A percentile compares a stretch with the other conserved stretches of the same genome.
These are phyloP conservation scores for Rhodocollybia butyracea DNA, from an alignment of 768 basidiomycete genomes.

Conservation along the genomic window DNA sequence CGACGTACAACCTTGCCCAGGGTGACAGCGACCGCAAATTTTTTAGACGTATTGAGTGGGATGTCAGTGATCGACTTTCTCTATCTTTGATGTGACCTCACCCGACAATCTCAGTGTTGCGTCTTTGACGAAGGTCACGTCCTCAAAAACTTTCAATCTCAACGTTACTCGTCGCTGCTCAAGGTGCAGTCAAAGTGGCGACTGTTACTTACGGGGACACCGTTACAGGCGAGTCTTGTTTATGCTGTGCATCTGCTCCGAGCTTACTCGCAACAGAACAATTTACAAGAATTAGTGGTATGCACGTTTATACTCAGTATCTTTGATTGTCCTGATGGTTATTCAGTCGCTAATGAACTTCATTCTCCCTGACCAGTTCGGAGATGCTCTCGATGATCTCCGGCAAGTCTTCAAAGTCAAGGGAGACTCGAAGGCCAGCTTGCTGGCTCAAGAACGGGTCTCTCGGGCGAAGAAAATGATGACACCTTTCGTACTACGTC, in stretches of 20 bases:
- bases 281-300: slow-evolving; percentile 86
- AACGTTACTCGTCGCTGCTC: slow-evolving; percentile 87
- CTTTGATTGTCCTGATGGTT: background rate
- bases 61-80: slow-evolving; percentile 53
- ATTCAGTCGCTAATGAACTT: slow-evolving; percentile 93
- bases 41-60: slow-evolving; percentile 87
- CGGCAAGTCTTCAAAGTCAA: slow-evolving; percentile 97
- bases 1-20: slow-evolving; percentile 93
- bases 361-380: slow-evolving; percentile 90
- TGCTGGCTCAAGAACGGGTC: slow-evolving; percentile 90
- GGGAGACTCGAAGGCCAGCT: slow-evolving; percentile 83
- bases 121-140: slow-evolving; percentile 98
- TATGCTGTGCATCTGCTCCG: too few species aligned
- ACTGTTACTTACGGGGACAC: slow-evolving; percentile 91
- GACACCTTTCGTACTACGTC: slow-evolving; percentile 97
- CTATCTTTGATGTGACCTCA: slow-evolving; percentile 6
- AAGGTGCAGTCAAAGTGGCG: slow-evolving; percentile 88
- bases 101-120: slow-evolving; percentile 65
- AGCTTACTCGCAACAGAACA: too few species aligned
- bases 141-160: slow-evolving; percentile 96
- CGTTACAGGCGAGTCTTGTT: too few species aligned
- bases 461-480: slow-evolving; percentile 98
- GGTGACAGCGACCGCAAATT: slow-evolving; percentile 92
- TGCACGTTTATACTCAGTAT: slow-evolving; percentile 20
- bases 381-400: slow-evolving; percentile 69